Conservation (phyloP, 805 yeast genomes). For the Clavispora phyllophila region DNA sequence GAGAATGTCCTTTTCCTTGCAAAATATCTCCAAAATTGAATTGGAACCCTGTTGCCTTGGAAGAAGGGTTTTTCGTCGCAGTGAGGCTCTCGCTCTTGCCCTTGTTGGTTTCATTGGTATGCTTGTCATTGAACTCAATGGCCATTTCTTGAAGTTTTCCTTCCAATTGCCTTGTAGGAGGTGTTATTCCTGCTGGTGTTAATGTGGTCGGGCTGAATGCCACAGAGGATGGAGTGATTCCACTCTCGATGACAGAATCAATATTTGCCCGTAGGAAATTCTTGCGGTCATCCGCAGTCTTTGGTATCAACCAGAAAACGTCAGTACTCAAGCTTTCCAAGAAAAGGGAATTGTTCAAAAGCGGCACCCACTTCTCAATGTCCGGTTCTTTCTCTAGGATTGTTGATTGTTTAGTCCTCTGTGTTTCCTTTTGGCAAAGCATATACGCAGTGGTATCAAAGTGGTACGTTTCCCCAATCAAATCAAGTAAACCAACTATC, state of each 20-base stretch:
- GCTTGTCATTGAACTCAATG: not conserved
- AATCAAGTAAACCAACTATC: constrained; percentile 13
- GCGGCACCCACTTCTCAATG: constrained; percentile 1
- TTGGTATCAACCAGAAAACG: constrained; percentile 18
- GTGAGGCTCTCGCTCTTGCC: not conserved
- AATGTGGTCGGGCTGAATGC: constrained; percentile 10
- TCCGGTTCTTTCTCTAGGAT: constrained; percentile 1
- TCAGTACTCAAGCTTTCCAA: constrained; percentile 11
- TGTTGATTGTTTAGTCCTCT: not conserved
- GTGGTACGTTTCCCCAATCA: constrained; percentile 25
- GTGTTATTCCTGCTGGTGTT: constrained; percentile 18
- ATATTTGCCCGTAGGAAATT: not conserved
- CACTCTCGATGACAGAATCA: constrained; percentile 13
- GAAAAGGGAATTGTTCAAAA: constrained; percentile 9
- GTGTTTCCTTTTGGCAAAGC: constrained; percentile 16
- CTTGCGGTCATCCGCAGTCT: not conserved
- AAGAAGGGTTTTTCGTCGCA: not conserved
- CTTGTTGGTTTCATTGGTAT: not conserved
- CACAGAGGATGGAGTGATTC: constrained; percentile 27
- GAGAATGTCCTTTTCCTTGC: constrained; percentile 4
- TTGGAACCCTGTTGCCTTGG: not conserved
- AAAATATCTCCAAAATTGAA: constrained; percentile 9
- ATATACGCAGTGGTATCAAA: constrained; percentile 23
- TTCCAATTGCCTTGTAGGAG: constrained; percentile 17
- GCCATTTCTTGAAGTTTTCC: constrained; percentile 11